Percentiles rank a stretch among this genome's conserved stretches.
phyloP scores from a whole-genome alignment of 2,329 filamentous ascomycete genomes.

The Penicillium paneum region DNA sequence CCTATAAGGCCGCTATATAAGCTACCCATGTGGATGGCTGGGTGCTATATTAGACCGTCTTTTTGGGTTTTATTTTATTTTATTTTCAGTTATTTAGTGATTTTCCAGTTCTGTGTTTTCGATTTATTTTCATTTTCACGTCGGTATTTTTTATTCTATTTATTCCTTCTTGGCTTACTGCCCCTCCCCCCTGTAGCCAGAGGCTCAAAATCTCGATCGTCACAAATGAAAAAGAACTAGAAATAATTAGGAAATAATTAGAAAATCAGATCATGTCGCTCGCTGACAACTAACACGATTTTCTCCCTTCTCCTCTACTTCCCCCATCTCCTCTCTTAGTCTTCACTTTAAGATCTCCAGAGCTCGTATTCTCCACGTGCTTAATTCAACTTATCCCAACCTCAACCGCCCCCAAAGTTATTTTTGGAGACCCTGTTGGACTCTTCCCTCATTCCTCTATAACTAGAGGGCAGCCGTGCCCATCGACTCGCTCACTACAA shows the following conservation, averaged over 20 bases:
- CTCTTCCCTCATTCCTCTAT: not conserved
- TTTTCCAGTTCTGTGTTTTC: not conserved
- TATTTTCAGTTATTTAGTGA: not conserved
- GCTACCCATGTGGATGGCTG: slow-evolving; percentile 7
- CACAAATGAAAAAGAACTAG: slow-evolving; percentile 6
- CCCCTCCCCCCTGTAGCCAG: slow-evolving; percentile 9
- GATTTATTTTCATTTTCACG: not conserved
- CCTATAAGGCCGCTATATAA: slow-evolving; percentile 20
- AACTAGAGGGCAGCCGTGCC: slow-evolving; percentile 1
- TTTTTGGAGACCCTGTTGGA: slow-evolving; percentile 10
- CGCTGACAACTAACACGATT: not conserved
- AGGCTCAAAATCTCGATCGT: slow-evolving; percentile 28
- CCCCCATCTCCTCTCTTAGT: not conserved
- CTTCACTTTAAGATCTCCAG: slow-evolving; percentile 4
- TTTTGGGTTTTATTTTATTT: not conserved
- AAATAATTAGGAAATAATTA: not conserved
- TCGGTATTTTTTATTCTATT: not conserved
- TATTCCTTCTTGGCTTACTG: not conserved
- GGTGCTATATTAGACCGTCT: slow-evolving; percentile 11
- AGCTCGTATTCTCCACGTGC: slow-evolving; percentile 22
- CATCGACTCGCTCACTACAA: not conserved
- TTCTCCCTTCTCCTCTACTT: not conserved
- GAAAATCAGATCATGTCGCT: slow-evolving; percentile 8
- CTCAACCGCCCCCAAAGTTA: slow-evolving; percentile 5
- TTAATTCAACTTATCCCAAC: slow-evolving; percentile 8